Percentiles rank a stretch among this genome's conserved stretches.
Conservation (phyloP, 2,329 filamentous ascomycete genomes). For the Microdochium paspali region DNA sequence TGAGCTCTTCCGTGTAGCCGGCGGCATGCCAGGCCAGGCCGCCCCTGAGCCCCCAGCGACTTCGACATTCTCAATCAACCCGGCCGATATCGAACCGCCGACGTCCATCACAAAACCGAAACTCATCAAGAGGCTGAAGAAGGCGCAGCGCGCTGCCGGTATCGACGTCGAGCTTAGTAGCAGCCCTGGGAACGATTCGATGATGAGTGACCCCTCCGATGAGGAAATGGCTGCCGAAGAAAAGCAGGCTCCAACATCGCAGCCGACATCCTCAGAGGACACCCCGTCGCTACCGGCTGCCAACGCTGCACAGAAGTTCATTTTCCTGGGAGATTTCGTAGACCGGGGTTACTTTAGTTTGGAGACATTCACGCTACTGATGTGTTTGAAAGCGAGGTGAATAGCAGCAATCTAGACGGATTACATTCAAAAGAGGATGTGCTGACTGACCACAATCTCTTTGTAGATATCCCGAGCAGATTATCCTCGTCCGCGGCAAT, state of each 20-base stretch:
- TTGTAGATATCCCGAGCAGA: constrained; percentile 74
- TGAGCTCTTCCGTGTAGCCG: constrained; percentile 92
- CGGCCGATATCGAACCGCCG: constrained; percentile 88
- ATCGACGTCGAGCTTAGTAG: constrained; percentile 39
- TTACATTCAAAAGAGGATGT: constrained; percentile 21
- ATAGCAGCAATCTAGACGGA: constrained; percentile 10
- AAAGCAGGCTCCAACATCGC: constrained; percentile 21
- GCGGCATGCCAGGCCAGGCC: constrained; percentile 86
- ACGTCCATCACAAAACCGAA: constrained; percentile 83
- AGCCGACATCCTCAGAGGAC: constrained; percentile 8
- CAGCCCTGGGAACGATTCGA: constrained; percentile 36
- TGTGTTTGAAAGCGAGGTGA: constrained; percentile 77
- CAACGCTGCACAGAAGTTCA: constrained; percentile 43
- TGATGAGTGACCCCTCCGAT: constrained; percentile 36
- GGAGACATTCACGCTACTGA: constrained; percentile 93
- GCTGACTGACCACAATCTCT: background rate
- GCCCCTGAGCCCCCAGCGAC: constrained; percentile 60
- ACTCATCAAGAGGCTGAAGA: constrained; percentile 75
- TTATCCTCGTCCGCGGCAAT: constrained; percentile 94
- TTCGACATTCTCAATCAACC: constrained; percentile 66
- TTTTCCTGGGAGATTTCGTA: constrained; percentile 80
- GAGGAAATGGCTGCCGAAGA: constrained; percentile 31
- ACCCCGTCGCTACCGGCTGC: background rate
- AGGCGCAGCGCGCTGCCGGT: constrained; percentile 39
- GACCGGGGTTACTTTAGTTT: constrained; percentile 96